Percentiles rank a stretch among this genome's conserved stretches.
These are phyloP conservation scores for Blastocystis sp. DNA, from an alignment of 352 stramenopile species.

Conservation along the genomic window DNA sequence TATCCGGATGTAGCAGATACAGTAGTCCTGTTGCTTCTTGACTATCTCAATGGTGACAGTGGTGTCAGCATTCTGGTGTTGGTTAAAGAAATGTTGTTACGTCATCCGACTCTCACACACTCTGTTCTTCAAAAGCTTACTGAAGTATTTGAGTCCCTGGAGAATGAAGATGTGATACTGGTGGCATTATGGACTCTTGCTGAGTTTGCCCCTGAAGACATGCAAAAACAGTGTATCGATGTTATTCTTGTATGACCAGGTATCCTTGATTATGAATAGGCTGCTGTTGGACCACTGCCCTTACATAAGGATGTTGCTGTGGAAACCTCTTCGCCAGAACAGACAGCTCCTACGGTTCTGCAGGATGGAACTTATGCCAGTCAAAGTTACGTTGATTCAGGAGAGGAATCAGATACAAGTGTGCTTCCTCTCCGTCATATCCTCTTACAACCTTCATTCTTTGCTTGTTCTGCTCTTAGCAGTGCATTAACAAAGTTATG, in stretches of 20 bases:
- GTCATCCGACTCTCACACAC: constrained; percentile 86
- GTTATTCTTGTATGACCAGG: constrained; percentile 83
- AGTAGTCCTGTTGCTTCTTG: constrained; percentile 97
- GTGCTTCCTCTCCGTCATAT: constrained; percentile 80
- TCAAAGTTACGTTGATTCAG: constrained; percentile 76
- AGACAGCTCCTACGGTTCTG: constrained; percentile 91
- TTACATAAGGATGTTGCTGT: constrained; percentile 73
- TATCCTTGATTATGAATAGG: constrained; percentile 45
- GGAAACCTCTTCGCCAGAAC: constrained; percentile 75
- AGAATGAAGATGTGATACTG: constrained; percentile 88
- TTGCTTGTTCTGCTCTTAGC: constrained; percentile 87
- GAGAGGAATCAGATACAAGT: constrained; percentile 75
- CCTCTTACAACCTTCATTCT: constrained; percentile 88
- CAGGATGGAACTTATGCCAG: constrained; percentile 98
- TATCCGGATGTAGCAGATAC: constrained; percentile 94
- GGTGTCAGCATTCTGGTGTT: constrained; percentile 97
- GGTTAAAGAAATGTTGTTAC: constrained; percentile 94
- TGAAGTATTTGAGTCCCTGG: constrained; percentile 87
- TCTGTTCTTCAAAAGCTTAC: constrained; percentile 90
- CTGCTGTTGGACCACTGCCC: constrained; percentile 77
- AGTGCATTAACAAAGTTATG: constrained; percentile 93
- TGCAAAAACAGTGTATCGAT: constrained; percentile 77
- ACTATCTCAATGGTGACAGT: constrained; percentile 92
- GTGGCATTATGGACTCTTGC: constrained; percentile 94
- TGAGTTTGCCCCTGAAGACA: constrained; percentile 82